These are phyloP conservation scores for Zygosaccharomyces siamensis DNA, from an alignment of 805 yeast species.

Conservation along the genomic window DNA sequence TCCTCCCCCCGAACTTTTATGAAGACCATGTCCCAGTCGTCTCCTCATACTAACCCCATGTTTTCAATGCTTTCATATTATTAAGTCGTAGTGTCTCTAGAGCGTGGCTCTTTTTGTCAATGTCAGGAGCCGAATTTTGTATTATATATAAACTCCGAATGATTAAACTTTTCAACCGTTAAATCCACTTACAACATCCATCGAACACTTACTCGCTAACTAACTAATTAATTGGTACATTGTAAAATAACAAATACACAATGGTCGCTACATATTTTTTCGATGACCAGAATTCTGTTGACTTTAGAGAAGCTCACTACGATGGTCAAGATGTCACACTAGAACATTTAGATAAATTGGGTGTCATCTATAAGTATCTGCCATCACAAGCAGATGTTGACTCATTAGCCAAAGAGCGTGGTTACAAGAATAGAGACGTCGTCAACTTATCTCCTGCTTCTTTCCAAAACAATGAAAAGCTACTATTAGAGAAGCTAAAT, in stretches of 20 bases:
- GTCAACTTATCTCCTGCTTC: constrained; percentile 56
- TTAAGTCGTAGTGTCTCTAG: background rate
- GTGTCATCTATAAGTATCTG: constrained; percentile 60
- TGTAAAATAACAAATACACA: background rate
- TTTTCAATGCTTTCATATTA: background rate
- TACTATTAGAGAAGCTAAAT: constrained; percentile 59
- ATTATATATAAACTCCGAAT: background rate
- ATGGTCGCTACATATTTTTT: constrained; percentile 56
- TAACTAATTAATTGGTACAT: too few relatives aligned
- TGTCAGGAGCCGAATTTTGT: background rate
- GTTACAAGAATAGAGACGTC: constrained; percentile 75
- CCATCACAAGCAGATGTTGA: constrained; percentile 53
- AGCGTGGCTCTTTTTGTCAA: background rate
- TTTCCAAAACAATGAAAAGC: constrained; percentile 56
- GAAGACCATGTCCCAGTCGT: background rate
- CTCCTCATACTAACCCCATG: background rate
- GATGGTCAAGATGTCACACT: constrained; percentile 55
- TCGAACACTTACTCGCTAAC: too few relatives aligned
- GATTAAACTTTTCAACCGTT: background rate
- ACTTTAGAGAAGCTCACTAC: constrained; percentile 67
- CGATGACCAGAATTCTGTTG: constrained; percentile 53
- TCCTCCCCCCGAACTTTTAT: too few relatives aligned
- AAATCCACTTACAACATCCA: background rate
- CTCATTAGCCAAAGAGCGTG: constrained; percentile 58
- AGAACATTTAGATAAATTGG: constrained; percentile 51